These are phyloP conservation scores for Cyberlindnera sargentensis DNA, from an alignment of 805 yeast genomes.

Conservation along the genomic window DNA sequence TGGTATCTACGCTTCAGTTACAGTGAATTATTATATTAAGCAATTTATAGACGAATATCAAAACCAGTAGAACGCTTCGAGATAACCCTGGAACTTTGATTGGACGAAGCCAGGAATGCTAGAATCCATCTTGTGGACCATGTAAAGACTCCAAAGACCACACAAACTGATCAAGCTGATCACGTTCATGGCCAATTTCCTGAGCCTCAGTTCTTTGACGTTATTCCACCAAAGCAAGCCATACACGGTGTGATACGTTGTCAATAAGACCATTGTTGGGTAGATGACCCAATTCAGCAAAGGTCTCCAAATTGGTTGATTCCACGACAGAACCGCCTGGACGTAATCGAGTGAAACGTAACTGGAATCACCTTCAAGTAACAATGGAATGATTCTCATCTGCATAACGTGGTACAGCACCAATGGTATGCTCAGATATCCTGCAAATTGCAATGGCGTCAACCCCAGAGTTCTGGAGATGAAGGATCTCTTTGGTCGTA, in stretches of 20 bases:
- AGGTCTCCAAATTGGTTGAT: slow-evolving; percentile 21
- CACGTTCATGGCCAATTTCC: slow-evolving; percentile 37
- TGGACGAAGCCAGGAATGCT: slow-evolving; percentile 11
- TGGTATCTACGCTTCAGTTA: not conserved
- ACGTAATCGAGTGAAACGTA: slow-evolving; percentile 47
- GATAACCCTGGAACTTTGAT: slow-evolving; percentile 15
- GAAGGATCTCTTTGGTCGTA: slow-evolving; percentile 43
- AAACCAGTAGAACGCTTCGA: slow-evolving; percentile 8
- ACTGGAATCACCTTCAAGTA: slow-evolving; percentile 59
- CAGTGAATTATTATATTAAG: not conserved
- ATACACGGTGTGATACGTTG: slow-evolving; percentile 46
- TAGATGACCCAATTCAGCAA: slow-evolving; percentile 27
- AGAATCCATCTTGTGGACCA: slow-evolving; percentile 4
- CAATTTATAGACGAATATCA: not conserved
- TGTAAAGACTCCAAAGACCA: slow-evolving; percentile 31
- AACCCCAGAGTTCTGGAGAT: slow-evolving; percentile 38
- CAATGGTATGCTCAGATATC: slow-evolving; percentile 44
- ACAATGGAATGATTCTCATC: slow-evolving; percentile 43
- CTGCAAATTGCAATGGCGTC: slow-evolving; percentile 54
- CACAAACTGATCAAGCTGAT: slow-evolving; percentile 31
- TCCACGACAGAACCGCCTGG: slow-evolving; percentile 28
- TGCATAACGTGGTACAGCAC: slow-evolving; percentile 40
- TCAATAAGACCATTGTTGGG: slow-evolving; percentile 28
- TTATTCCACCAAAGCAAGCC: slow-evolving; percentile 45
- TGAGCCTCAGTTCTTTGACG: slow-evolving; percentile 32